These are phyloP conservation scores for Fistulinella staudtii DNA, from an alignment of 1,284 basidiomycete species.

Conservation along the genomic window DNA sequence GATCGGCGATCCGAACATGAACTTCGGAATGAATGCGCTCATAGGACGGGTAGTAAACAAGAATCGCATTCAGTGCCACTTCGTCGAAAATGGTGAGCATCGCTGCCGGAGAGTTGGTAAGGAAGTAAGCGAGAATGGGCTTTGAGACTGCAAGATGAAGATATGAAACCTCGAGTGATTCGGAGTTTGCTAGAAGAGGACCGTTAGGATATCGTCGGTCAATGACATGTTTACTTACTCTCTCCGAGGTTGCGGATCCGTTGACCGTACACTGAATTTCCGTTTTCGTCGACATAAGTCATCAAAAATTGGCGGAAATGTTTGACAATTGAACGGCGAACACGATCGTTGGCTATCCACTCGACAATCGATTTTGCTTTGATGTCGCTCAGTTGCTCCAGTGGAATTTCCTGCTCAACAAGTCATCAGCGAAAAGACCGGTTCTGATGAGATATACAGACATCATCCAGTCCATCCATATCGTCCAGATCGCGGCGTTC, in stretches of 20 bases:
- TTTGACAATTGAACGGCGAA: conserved; percentile 84
- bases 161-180: conserved; percentile 96
- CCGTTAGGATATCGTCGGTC: conserved; percentile 9
- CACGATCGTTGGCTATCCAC: conserved; percentile 93
- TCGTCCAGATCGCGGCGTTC: conserved; percentile 84
- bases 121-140: conserved; percentile 94
- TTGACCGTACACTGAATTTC: conserved; percentile 91
- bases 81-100: conserved; percentile 96
- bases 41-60: conserved; percentile 95
- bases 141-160: conserved; percentile 88
- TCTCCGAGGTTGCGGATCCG: conserved; percentile 93
- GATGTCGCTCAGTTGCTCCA: conserved; percentile 96
- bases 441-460: conserved; percentile 35
- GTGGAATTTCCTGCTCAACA: conserved; percentile 74
- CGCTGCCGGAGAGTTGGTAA: conserved; percentile 89
- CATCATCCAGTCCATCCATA: conserved; percentile 79
- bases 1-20: conserved; percentile 93
- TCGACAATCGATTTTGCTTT: conserved; percentile 96
- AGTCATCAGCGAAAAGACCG: conserved; percentile 7
- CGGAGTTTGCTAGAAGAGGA: conserved; percentile 76
- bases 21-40: conserved; percentile 97
- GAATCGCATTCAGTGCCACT: conserved; percentile 90
- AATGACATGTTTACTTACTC: conserved; percentile 52
- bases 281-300: conserved; percentile 91
- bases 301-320: conserved; percentile 96